A percentile compares a stretch with the other conserved stretches of the same genome.
These are phyloP conservation scores for Colletotrichum lentis DNA, from an alignment of 2,329 filamentous ascomycete genomes.

Conservation along the genomic window DNA sequence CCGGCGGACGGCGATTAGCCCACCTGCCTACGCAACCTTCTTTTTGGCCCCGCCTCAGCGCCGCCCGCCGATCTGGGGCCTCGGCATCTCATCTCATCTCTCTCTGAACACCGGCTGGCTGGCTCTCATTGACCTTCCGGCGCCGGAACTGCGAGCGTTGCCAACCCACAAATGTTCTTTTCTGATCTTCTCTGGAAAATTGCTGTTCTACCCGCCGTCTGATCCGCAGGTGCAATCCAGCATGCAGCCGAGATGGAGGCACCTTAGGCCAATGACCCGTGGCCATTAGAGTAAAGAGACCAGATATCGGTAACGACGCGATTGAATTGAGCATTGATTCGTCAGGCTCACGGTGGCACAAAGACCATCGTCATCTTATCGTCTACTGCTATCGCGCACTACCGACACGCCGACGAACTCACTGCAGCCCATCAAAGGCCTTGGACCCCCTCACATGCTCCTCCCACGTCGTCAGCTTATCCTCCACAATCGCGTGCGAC, in stretches of 20 bases:
- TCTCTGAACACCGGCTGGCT: conserved; percentile 2
- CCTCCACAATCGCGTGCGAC: conserved; percentile 47
- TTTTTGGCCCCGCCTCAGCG: neutral
- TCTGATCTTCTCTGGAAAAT: neutral
- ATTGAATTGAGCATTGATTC: neutral
- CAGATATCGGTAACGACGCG: neutral
- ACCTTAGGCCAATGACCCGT: neutral
- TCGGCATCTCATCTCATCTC: conserved; percentile 18
- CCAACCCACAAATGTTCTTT: neutral
- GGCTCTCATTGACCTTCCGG: neutral
- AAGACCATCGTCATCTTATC: neutral
- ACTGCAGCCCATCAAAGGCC: conserved; percentile 50
- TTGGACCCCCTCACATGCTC: conserved; percentile 48
- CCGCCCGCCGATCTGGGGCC: conserved; percentile 4
- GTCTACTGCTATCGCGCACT: neutral
- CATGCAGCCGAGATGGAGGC: neutral
- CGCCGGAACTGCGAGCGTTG: neutral
- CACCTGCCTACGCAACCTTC: neutral
- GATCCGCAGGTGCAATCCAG: neutral
- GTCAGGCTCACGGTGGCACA: neutral
- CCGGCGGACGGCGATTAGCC: conserved; percentile 1
- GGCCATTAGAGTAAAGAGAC: neutral
- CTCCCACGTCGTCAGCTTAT: conserved; percentile 51
- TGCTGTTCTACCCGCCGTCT: neutral
- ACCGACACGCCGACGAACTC: conserved; percentile 5